Conservation (phyloP, 352 stramenopile species). For the Lagenidium giganteum region DNA sequence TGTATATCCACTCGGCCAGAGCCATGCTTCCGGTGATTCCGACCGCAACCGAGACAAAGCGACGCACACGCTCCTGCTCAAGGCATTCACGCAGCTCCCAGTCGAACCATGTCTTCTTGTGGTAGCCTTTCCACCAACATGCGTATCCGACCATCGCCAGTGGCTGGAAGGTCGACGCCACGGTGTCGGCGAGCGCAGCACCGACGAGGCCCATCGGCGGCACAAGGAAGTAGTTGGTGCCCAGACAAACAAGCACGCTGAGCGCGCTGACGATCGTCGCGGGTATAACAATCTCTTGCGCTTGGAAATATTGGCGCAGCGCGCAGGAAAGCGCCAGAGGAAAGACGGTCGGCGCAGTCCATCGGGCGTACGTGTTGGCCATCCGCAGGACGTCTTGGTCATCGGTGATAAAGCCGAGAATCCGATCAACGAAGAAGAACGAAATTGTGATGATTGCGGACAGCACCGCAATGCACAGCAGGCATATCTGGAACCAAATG, state of each 20-base stretch:
- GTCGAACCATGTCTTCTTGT: slow-evolving; percentile 78
- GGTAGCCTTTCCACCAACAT: slow-evolving; percentile 77
- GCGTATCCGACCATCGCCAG: slow-evolving; percentile 59
- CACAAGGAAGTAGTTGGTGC: slow-evolving; percentile 76
- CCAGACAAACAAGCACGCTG: slow-evolving; percentile 58
- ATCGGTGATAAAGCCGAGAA: slow-evolving; percentile 64
- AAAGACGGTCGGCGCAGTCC: slow-evolving; percentile 53
- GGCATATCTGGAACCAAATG: slow-evolving; percentile 75
- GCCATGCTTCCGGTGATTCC: slow-evolving; percentile 76
- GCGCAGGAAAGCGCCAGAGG: slow-evolving; percentile 68
- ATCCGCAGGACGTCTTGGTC: slow-evolving; percentile 54
- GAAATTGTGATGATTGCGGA: slow-evolving; percentile 69
- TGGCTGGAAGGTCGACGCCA: slow-evolving; percentile 72
- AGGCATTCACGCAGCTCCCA: slow-evolving; percentile 49
- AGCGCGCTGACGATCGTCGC: slow-evolving; percentile 73
- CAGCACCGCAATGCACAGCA: slow-evolving; percentile 63
- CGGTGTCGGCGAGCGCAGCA: slow-evolving; percentile 58
- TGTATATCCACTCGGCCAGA: slow-evolving; percentile 80
- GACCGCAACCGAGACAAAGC: slow-evolving; percentile 55
- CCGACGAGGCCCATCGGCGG: slow-evolving; percentile 60
- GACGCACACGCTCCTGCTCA: slow-evolving; percentile 53
- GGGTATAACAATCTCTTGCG: slow-evolving; percentile 71
- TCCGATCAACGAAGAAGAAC: slow-evolving; percentile 79
- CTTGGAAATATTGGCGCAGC: slow-evolving; percentile 73
- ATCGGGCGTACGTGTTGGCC: slow-evolving; percentile 55